Conservation (phyloP, 2,329 filamentous ascomycete species). For the Trichoderma lentiforme region DNA sequence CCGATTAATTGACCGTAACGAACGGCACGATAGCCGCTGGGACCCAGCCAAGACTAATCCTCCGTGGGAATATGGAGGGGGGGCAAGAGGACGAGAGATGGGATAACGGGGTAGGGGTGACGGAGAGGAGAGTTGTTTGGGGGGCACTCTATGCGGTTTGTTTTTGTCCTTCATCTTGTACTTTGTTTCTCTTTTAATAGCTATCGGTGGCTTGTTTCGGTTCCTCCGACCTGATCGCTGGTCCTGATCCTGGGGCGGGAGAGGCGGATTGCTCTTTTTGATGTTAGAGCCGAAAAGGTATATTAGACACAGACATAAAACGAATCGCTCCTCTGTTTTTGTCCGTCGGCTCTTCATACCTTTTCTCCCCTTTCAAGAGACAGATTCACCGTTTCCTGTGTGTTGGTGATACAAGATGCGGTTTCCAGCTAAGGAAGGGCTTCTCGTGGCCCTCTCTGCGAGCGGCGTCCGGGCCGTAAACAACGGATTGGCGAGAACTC, state of each 20-base stretch:
- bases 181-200: neutral
- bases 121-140: neutral
- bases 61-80: neutral
- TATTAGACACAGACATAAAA: neutral
- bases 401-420: neutral
- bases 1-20: slow-evolving; percentile 13
- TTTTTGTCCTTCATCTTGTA: neutral
- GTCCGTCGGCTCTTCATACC: neutral
- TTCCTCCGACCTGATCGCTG: neutral
- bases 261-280: neutral
- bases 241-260: neutral
- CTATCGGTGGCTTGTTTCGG: neutral
- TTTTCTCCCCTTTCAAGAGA: neutral
- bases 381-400: neutral
- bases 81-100: neutral
- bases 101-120: neutral
- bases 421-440: neutral
- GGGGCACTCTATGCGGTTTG: neutral
- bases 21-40: neutral
- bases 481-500: slow-evolving; percentile 15
- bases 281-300: neutral
- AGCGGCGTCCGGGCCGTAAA: slow-evolving; percentile 1
- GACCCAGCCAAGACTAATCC: neutral
- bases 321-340: neutral
- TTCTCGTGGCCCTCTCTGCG: slow-evolving; percentile 3